Evolutionary conservation across 805 yeast species (phyloP).

Genomic region (Cyberlindnera veronae): DNA sequence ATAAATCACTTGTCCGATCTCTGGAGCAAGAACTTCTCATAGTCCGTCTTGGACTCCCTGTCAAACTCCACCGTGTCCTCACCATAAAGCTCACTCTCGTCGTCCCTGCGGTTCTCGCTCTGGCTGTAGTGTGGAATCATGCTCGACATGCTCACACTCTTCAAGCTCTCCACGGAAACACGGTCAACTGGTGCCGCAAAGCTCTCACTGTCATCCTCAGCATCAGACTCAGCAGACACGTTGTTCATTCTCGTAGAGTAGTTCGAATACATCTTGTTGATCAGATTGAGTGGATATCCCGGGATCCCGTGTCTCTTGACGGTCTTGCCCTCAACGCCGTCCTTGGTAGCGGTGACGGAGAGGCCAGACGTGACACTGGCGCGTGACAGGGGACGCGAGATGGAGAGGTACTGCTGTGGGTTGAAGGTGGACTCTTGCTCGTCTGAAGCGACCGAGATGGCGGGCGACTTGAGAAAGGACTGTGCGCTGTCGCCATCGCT

Average conservation of each 20-base stretch:
- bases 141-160: constrained; percentile 26
- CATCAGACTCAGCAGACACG: constrained; percentile 4
- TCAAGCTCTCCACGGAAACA: constrained; percentile 19
- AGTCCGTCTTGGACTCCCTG: constrained; percentile 21
- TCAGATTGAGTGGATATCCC: constrained; percentile 35
- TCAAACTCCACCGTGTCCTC: constrained; percentile 18
- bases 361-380: constrained; percentile 61
- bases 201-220: constrained; percentile 5
- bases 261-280: constrained; percentile 33
- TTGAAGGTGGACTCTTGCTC: constrained; percentile 9
- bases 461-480: constrained; percentile 12
- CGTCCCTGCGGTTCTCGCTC: constrained; percentile 12
- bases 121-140: constrained; percentile 28
- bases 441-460: constrained; percentile 9
- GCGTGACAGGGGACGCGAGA: constrained; percentile 58
- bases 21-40: constrained; percentile 21
- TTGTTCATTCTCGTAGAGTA: constrained; percentile 12
- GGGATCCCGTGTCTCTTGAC: constrained; percentile 44
- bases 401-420: constrained; percentile 16
- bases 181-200: constrained; percentile 13
- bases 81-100: constrained; percentile 10
- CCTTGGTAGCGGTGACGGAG: constrained; percentile 73
- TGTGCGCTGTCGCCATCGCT: constrained; percentile 15
- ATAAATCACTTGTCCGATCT: constrained; percentile 6
- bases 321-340: constrained; percentile 65